Percentiles rank a stretch among this genome's conserved stretches.
Evolutionary conservation across 805 yeast genomes (phyloP).

Genomic region (Lachancea sp.): DNA sequence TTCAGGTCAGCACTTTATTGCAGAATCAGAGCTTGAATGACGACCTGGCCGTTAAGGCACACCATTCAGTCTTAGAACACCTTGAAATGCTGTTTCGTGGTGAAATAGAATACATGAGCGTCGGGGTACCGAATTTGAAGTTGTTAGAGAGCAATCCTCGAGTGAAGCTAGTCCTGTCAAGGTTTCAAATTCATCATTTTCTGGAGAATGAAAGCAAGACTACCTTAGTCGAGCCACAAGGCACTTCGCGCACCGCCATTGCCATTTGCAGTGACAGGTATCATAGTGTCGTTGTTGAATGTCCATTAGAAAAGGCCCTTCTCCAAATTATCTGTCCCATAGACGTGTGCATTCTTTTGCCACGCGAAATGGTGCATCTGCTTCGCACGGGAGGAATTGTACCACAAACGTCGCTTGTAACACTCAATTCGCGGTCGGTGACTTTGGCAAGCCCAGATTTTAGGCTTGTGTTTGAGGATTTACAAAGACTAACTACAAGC

Average conservation of each 20-base stretch:
- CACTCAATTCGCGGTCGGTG: background rate
- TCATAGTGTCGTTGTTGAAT: slow-evolving; percentile 2
- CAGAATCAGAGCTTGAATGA: background rate
- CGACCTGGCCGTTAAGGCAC: background rate
- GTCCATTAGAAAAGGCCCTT: background rate
- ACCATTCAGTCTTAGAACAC: background rate
- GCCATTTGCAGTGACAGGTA: background rate
- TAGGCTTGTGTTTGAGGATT: background rate
- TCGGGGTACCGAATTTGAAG: background rate
- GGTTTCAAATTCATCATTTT: background rate
- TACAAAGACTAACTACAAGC: background rate
- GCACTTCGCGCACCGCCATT: background rate
- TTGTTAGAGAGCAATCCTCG: background rate
- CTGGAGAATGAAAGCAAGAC: background rate
- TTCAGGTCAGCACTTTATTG: background rate
- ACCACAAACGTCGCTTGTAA: background rate
- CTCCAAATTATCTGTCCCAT: background rate
- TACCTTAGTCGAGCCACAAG: background rate
- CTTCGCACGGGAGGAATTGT: background rate
- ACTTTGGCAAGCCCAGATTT: background rate
- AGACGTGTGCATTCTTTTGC: slow-evolving; percentile 4
- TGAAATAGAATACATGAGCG: background rate
- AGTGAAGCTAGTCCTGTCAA: background rate
- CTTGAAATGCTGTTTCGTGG: background rate
- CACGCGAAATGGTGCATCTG: slow-evolving; percentile 5